phyloP scores from a whole-genome alignment of 306 rosid genomes.

The Rosa lucieae region DNA sequence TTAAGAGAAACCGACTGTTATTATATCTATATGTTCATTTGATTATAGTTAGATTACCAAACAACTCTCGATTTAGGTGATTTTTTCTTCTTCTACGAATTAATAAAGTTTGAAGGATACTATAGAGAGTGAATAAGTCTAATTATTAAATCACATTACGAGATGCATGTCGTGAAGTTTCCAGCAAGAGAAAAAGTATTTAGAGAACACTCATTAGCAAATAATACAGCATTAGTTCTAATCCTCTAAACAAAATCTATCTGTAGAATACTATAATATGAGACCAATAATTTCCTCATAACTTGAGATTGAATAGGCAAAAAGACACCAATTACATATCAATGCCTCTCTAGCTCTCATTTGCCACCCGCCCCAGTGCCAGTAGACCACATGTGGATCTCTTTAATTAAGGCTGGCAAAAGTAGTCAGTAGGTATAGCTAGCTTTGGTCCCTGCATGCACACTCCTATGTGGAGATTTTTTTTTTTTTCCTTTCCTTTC shows the following conservation, averaged over 20 bases:
- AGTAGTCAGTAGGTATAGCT: background rate
- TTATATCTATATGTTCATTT: too few species aligned
- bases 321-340: background rate
- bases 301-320: background rate
- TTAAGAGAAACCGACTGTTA: too few species aligned
- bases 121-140: background rate
- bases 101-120: background rate
- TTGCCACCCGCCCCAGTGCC: background rate
- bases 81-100: too few species aligned
- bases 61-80: background rate
- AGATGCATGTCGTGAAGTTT: background rate
- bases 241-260: background rate
- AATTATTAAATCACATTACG: background rate
- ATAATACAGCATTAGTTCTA: background rate
- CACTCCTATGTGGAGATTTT: background rate
- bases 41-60: too few species aligned
- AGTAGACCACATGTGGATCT: background rate
- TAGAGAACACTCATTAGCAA: background rate
- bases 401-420: slow-evolving; percentile 4
- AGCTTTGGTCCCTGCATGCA: background rate
- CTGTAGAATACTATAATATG: background rate
- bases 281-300: background rate
- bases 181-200: background rate
- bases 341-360: background rate
- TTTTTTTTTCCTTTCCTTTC: too few species aligned